These are phyloP conservation scores for Catenaria anguillulae DNA, from an alignment of 371 early-diverging fungal genomes.

Conservation along the genomic window DNA sequence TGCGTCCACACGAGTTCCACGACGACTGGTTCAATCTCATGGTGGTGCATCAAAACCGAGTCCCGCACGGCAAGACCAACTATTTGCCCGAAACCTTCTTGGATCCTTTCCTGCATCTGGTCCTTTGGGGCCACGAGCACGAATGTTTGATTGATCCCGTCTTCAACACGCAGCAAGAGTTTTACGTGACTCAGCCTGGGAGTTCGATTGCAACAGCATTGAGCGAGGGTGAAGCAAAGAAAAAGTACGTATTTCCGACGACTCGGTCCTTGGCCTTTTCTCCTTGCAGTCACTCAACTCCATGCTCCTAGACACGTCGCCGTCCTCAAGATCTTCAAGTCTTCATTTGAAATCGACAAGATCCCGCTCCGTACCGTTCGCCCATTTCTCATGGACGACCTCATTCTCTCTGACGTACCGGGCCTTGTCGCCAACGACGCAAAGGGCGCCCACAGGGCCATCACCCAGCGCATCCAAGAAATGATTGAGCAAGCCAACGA, in stretches of 20 bases:
- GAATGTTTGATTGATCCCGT: slow-evolving; percentile 76
- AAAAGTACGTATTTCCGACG: slow-evolving; percentile 65
- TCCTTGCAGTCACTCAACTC: no score
- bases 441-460: slow-evolving; percentile 26
- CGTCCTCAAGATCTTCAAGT: slow-evolving; percentile 46
- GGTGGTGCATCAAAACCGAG: slow-evolving; percentile 83
- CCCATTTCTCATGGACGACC: slow-evolving; percentile 68
- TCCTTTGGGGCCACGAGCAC: slow-evolving; percentile 99
- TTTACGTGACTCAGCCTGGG: slow-evolving; percentile 87
- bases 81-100: slow-evolving; percentile 85
- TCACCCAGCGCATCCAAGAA: slow-evolving; percentile 15
- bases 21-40: slow-evolving; percentile 61
- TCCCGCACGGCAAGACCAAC: slow-evolving; percentile 60
- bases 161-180: slow-evolving; percentile 43
- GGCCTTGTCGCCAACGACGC: slow-evolving; percentile 23
- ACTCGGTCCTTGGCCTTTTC: no score
- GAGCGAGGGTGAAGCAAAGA: slow-evolving; percentile 70
- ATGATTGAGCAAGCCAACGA: slow-evolving; percentile 47
- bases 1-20: slow-evolving; percentile 43
- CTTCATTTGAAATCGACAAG: slow-evolving; percentile 50
- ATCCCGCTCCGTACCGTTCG: slow-evolving; percentile 66
- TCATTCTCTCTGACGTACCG: slow-evolving; percentile 37
- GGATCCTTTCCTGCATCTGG: slow-evolving; percentile 67
- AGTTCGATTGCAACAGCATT: slow-evolving; percentile 93
- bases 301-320: slow-evolving; percentile 64